phyloP scores from a whole-genome alignment of 2,329 filamentous ascomycete species.

The Dactylellina cionopaga region DNA sequence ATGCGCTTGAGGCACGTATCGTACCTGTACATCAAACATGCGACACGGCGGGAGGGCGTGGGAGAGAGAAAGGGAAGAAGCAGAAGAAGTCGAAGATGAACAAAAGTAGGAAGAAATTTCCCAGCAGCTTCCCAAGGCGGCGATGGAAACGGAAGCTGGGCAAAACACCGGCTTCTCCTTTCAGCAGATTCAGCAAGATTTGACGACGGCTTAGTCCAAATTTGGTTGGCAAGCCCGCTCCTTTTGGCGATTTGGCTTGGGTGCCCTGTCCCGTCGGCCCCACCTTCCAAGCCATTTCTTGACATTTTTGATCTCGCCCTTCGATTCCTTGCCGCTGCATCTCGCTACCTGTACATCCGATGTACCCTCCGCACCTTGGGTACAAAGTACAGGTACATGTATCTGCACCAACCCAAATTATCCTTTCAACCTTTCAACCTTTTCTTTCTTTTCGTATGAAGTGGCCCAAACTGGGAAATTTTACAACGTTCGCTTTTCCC shows the following conservation, averaged over 20 bases:
- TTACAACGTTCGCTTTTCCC: too few species aligned
- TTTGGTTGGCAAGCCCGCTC: conserved; percentile 1
- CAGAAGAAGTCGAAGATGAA: conserved; percentile 22
- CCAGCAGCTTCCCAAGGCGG: background rate
- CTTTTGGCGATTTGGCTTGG: conserved; percentile 23
- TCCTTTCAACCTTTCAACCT: too few species aligned
- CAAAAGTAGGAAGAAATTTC: conserved; percentile 17
- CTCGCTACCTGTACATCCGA: too few species aligned
- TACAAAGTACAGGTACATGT: background rate
- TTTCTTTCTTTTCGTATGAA: background rate
- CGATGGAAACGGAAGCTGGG: conserved; percentile 27
- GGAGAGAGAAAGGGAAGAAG: conserved; percentile 6
- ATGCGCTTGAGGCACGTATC: too few species aligned
- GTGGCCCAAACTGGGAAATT: background rate
- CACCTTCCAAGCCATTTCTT: background rate
- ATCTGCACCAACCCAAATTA: too few species aligned
- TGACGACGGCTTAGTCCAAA: conserved; percentile 14
- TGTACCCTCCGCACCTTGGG: too few species aligned
- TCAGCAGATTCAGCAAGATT: conserved; percentile 19
- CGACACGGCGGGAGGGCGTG: background rate
- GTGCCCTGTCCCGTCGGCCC: conserved; percentile 12
- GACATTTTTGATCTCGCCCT: background rate
- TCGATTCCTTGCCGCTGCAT: too few species aligned
- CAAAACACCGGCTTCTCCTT: conserved; percentile 7
- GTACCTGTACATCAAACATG: too few species aligned